Evolutionary conservation across 176 grass and related monocot species (phyloP).

Genomic region (Pontederia paniculata): DNA sequence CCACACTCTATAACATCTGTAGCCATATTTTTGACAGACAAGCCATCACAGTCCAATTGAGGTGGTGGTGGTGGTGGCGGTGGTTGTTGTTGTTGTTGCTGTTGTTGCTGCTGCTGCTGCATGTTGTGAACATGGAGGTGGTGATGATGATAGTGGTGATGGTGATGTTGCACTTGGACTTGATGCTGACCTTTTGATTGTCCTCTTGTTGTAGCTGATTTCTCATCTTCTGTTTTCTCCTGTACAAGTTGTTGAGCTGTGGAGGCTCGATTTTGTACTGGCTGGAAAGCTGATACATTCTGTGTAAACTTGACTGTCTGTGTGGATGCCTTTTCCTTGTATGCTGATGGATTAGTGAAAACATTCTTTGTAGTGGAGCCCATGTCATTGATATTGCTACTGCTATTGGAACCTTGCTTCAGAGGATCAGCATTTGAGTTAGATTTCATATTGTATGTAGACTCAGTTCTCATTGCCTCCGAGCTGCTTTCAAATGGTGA

Average conservation of each 20-base stretch:
- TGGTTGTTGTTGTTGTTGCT: conserved; percentile 11
- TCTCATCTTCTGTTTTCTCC: conserved; percentile 21
- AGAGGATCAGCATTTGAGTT: conserved; percentile 39
- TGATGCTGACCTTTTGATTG: conserved; percentile 35
- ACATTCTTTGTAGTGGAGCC: conserved; percentile 67
- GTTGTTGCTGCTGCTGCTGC: conserved; percentile 19
- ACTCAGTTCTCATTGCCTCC: conserved; percentile 49
- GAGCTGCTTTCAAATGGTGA: conserved; percentile 58
- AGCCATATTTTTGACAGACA: conserved; percentile 16
- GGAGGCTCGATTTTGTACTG: conserved; percentile 33
- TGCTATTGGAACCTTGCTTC: conserved; percentile 76
- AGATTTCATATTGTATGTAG: conserved; percentile 42
- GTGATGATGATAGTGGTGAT: conserved; percentile 32
- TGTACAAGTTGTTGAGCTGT: conserved; percentile 18
- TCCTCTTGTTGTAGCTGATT: conserved; percentile 17
- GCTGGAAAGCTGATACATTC: conserved; percentile 61
- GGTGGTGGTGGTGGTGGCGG: not conserved
- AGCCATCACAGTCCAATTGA: conserved; percentile 8
- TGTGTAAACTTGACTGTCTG: conserved; percentile 37
- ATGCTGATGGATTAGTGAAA: conserved; percentile 27
- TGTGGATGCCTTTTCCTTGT: conserved; percentile 39
- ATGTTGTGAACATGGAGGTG: conserved; percentile 18
- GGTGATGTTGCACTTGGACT: conserved; percentile 32
- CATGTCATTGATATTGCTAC: conserved; percentile 73
- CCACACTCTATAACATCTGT: conserved; percentile 27